Evolutionary conservation across 73 alveolate species (phyloP), one percentile per base, ranked within the genome.

Genomic region (Effrenium voratum): DNA sequence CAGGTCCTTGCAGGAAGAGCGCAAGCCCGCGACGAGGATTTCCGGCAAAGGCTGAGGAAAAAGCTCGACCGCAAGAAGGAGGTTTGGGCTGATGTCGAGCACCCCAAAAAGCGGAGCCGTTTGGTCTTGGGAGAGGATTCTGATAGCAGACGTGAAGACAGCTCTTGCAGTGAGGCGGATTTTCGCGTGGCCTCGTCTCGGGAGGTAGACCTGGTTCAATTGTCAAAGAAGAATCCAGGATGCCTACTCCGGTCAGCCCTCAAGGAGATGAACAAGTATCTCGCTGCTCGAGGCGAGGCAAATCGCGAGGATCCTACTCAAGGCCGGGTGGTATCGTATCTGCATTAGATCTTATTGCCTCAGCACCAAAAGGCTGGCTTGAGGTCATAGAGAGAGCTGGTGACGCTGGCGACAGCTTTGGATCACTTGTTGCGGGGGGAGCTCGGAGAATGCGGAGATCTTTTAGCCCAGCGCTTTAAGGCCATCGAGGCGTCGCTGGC

Each of bases 241-340:
- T 77, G 88, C 88, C 66, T 77, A 44, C 88, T 77, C 5, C 88
- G 88, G 88, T 77, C 88, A 15, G 88, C 88, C 60, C 66, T 77
- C 66, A 43, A 24, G 28, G 88, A 77, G 66, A 77, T 77, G 88
- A 1, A 5, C 45, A 4, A 26, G 28, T 77, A 77, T 24, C 66
- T 77, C 43, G 88, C 88, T 15, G 88, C 88, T 44, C 88, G 88
- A 41, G 88, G 88, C 88, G 88, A 2, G n/a, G 68, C 68, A 22
- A 55, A 15, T 12, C 12, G 22, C 12, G 68, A 55, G 68, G 68
- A 55, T 55, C 68, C 68, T 12, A 55, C 30, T 22, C 68, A 55
- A 22, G 68, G 68, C 12, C 12, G 22, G 68, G 68, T 55, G 22
- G 68, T 55, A 55, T 55, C 80, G 28, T 68, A 68, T 46, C 47